Evolutionary conservation across 495 filamentous ascomycete species (phyloP).

Genomic region (Collariella sp.): DNA sequence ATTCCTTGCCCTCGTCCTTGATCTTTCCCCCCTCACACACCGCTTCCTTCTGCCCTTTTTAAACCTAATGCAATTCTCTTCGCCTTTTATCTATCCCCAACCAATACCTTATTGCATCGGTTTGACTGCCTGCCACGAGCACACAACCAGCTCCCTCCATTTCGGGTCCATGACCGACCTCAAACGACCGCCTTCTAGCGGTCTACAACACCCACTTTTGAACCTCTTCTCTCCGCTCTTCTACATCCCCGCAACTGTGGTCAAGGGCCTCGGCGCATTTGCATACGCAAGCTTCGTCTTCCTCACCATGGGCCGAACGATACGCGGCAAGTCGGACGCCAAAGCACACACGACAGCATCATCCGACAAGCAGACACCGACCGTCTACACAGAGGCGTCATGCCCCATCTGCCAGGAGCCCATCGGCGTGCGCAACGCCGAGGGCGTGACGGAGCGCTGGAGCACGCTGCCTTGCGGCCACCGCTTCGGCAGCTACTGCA

Average conservation of each 20-base stretch:
- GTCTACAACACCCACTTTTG: neutral
- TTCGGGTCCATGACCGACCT: neutral
- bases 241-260: neutral
- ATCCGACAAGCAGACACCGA: slow-evolving; percentile 5
- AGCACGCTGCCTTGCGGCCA: slow-evolving; percentile 38
- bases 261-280: neutral
- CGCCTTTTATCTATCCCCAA: no score
- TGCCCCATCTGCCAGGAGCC: slow-evolving; percentile 41
- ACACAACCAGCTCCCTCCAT: no score
- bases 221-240: neutral
- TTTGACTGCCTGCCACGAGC: no score
- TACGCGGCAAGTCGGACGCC: neutral
- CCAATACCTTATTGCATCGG: no score
- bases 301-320: slow-evolving; percentile 1
- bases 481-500: slow-evolving; percentile 38
- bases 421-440: slow-evolving; percentile 27
- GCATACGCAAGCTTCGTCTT: neutral
- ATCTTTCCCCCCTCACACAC: neutral
- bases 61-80: no score
- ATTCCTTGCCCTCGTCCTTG: neutral
- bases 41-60: neutral
- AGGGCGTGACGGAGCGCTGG: slow-evolving; percentile 36
- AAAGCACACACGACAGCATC: neutral
- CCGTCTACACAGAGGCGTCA: slow-evolving; percentile 13
- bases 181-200: neutral